phyloP scores from a whole-genome alignment of 306 rosid species.

The Oemleria cerasiformis region DNA sequence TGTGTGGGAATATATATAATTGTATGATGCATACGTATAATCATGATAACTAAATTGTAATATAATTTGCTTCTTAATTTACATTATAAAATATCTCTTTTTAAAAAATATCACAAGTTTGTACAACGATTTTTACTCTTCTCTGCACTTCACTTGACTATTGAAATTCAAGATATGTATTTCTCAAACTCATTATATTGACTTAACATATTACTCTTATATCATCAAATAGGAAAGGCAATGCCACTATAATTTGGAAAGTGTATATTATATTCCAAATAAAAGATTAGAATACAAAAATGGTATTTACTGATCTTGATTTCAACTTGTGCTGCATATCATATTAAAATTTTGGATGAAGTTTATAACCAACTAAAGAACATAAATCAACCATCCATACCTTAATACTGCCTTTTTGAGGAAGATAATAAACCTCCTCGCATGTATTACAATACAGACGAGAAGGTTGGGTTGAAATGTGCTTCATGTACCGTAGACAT shows the following conservation, averaged over 20 bases:
- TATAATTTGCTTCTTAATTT: no score
- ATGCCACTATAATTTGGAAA: not conserved
- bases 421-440: conserved; percentile 92
- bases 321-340: not conserved
- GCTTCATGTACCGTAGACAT: conserved; percentile 94
- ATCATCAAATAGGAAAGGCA: no score
- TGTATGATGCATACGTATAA: no score
- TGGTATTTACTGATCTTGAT: not conserved
- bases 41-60: no score
- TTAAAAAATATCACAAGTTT: no score
- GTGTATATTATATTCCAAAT: not conserved
- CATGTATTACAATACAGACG: conserved; percentile 84
- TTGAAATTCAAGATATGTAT: no score
- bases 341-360: conserved; percentile 1
- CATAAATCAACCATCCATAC: conserved; percentile 27
- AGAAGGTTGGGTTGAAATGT: conserved; percentile 73
- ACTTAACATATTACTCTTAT: no score
- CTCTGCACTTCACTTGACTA: no score
- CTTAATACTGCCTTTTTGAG: conserved; percentile 87
- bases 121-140: no score
- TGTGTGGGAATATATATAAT: no score
- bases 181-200: no score
- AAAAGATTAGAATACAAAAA: not conserved
- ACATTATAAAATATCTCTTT: no score
- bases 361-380: not conserved